phyloP scores from a whole-genome alignment of 306 rosid genomes.

The Trifolium repens region DNA sequence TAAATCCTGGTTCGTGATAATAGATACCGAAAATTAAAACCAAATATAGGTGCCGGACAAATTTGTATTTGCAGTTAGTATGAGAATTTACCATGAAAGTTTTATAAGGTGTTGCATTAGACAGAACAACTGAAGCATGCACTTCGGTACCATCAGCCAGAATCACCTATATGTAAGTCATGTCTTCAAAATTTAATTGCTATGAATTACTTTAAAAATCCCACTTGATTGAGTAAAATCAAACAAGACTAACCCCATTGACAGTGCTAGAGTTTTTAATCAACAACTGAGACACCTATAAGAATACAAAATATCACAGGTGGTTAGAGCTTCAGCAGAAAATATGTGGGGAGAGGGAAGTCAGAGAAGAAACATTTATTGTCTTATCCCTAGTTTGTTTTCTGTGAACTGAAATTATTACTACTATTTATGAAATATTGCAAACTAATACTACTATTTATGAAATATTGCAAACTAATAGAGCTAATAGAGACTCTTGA shows the following conservation, averaged over 20 bases:
- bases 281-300: slow-evolving; percentile 76
- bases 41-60: slow-evolving; percentile 29
- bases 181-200: slow-evolving; percentile 37
- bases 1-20: slow-evolving; percentile 67
- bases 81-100: slow-evolving; percentile 75
- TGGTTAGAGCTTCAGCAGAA: slow-evolving; percentile 25
- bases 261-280: slow-evolving; percentile 69
- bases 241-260: slow-evolving; percentile 78
- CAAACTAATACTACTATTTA: slow-evolving; percentile 26
- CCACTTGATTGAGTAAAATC: slow-evolving; percentile 48
- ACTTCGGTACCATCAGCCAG: slow-evolving; percentile 82
- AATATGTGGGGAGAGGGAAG: neutral
- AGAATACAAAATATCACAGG: slow-evolving; percentile 22
- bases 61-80: slow-evolving; percentile 25
- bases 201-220: slow-evolving; percentile 37
- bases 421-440: slow-evolving; percentile 21
- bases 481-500: slow-evolving; percentile 38
- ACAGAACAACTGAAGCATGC: slow-evolving; percentile 76
- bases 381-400: slow-evolving; percentile 15
- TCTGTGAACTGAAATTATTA: slow-evolving; percentile 9
- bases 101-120: slow-evolving; percentile 90
- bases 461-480: slow-evolving; percentile 26
- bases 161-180: slow-evolving; percentile 61
- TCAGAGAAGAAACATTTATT: slow-evolving; percentile 20
- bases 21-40: slow-evolving; percentile 39